These are phyloP conservation scores for Phytophthora hybrid DNA, from an alignment of 352 stramenopile species.

Conservation along the genomic window DNA sequence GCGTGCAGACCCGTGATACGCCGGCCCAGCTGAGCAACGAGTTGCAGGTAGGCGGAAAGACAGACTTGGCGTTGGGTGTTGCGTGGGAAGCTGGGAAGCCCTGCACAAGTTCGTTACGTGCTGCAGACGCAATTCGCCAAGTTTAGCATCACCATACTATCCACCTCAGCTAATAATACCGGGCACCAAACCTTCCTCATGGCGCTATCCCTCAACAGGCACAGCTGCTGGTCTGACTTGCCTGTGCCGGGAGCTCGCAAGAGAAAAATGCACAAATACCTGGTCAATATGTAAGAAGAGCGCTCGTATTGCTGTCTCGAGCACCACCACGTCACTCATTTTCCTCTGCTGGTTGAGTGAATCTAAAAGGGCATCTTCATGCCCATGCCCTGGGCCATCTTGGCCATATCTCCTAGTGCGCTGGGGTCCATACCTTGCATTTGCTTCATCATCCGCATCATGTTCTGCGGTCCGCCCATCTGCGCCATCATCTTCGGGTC, in stretches of 20 bases:
- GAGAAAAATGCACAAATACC: slow-evolving; percentile 18
- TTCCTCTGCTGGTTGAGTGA: background rate
- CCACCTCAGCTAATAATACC: slow-evolving; percentile 25
- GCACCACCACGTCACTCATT: slow-evolving; percentile 21
- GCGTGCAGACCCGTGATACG: slow-evolving; percentile 15
- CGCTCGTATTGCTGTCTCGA: slow-evolving; percentile 33
- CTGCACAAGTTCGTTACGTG: slow-evolving; percentile 37
- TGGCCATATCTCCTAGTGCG: slow-evolving; percentile 79
- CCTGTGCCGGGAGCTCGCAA: slow-evolving; percentile 7
- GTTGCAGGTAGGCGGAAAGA: slow-evolving; percentile 26
- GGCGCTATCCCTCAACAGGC: slow-evolving; percentile 14
- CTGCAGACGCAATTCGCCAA: slow-evolving; percentile 6
- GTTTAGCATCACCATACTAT: slow-evolving; percentile 24
- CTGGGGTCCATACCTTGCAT: slow-evolving; percentile 91
- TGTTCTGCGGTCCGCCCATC: slow-evolving; percentile 83
- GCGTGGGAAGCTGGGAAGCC: slow-evolving; percentile 10
- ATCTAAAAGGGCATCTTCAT: slow-evolving; percentile 87
- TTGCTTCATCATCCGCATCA: slow-evolving; percentile 96
- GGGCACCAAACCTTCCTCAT: background rate
- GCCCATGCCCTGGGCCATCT: slow-evolving; percentile 76
- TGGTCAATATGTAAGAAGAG: slow-evolving; percentile 32
- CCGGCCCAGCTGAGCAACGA: slow-evolving; percentile 14
- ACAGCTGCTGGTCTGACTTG: background rate
- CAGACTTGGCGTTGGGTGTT: slow-evolving; percentile 20
- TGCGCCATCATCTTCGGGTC: slow-evolving; percentile 94